Conservation (phyloP, 306 rosid species). For the Medicago truncatula region DNA sequence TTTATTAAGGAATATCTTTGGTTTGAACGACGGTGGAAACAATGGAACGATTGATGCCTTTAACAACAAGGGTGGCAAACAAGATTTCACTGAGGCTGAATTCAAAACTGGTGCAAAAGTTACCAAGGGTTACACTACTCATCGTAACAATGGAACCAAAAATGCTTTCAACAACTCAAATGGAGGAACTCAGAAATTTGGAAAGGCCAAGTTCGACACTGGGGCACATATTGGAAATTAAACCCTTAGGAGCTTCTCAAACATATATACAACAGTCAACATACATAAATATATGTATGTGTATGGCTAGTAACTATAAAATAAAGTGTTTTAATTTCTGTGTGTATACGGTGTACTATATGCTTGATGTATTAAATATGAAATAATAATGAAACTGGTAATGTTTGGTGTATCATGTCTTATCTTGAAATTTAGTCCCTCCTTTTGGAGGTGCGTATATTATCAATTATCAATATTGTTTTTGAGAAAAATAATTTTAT, state of each 20-base stretch:
- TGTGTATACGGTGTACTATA: neutral
- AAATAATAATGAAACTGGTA: neutral
- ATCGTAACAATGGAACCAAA: neutral
- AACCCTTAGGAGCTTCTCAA: neutral
- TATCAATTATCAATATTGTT: too few relatives aligned
- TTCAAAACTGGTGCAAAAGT: neutral
- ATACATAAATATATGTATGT: neutral
- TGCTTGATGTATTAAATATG: neutral
- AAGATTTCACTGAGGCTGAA: neutral
- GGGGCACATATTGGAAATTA: neutral
- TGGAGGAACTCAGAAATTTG: constrained; percentile 1
- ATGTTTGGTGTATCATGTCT: neutral
- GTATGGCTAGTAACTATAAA: neutral
- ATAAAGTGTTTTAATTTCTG: neutral
- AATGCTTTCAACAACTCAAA: constrained; percentile 22
- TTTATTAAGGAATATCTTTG: neutral
- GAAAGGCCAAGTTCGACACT: constrained; percentile 20
- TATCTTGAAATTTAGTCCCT: neutral
- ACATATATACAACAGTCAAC: too few relatives aligned
- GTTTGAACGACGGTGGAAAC: constrained; percentile 9
- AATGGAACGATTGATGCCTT: neutral
- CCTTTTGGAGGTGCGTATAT: too few relatives aligned
- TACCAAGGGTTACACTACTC: neutral
- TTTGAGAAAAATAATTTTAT: too few relatives aligned
- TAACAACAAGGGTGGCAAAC: neutral